Percentiles rank a stretch among this genome's conserved stretches.
Evolutionary conservation across 495 filamentous ascomycete species (phyloP).

Genomic region (Hypoxylon cercidicola): DNA sequence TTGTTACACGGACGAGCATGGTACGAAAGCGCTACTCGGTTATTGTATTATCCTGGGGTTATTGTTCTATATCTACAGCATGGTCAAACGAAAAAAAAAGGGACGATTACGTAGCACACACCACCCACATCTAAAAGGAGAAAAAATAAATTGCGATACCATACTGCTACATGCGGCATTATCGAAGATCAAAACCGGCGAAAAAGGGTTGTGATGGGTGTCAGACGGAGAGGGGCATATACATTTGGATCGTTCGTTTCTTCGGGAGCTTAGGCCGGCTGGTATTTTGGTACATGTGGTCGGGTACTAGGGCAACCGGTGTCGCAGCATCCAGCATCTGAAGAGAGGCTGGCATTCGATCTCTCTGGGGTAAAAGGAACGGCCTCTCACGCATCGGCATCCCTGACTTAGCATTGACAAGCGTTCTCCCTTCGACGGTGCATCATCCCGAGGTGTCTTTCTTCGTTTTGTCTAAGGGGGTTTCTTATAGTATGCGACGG

Average conservation of each 20-base stretch:
- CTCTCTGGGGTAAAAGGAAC: constrained; percentile 22
- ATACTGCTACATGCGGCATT: constrained; percentile 34
- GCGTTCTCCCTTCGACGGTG: constrained; percentile 41
- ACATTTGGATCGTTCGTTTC: constrained; percentile 42
- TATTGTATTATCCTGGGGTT: constrained; percentile 37
- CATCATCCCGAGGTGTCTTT: constrained; percentile 30
- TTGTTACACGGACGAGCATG: constrained; percentile 3
- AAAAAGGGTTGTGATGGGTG: constrained; percentile 30
- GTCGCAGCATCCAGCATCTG: constrained; percentile 40
- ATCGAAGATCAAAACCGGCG: constrained; percentile 19
- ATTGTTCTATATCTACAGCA: constrained; percentile 38
- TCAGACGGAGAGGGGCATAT: constrained; percentile 32
- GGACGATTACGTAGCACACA: constrained; percentile 22
- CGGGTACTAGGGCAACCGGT: constrained; percentile 39
- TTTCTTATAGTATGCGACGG: constrained; percentile 20
- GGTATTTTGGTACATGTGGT: constrained; percentile 40
- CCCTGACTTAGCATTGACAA: constrained; percentile 43
- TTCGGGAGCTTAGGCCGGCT: constrained; percentile 38
- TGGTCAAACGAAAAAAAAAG: constrained; percentile 40
- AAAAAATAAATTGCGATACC: constrained; percentile 37
- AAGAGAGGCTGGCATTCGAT: constrained; percentile 37
- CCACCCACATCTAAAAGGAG: constrained; percentile 16
- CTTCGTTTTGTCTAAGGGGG: constrained; percentile 26
- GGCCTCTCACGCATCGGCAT: constrained; percentile 35
- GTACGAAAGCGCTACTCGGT: constrained; percentile 25